A percentile compares a stretch with the other conserved stretches of the same genome.
Evolutionary conservation across 805 yeast species (phyloP).

Genomic region (Lipomyces sp.): DNA sequence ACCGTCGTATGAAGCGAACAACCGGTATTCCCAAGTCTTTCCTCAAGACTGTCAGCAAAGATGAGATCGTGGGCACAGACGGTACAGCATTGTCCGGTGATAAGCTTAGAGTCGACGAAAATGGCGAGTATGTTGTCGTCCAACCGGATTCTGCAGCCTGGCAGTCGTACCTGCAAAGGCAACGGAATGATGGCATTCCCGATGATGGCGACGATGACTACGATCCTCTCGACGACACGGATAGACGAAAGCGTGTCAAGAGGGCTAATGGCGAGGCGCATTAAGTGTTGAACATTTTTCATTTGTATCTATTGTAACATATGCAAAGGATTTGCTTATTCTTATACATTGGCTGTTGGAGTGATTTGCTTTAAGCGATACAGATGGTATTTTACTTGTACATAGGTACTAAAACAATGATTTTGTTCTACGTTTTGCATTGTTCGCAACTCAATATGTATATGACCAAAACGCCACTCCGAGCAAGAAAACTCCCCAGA

Average conservation of each 20-base stretch:
- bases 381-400: not conserved
- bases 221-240: conserved; percentile 12
- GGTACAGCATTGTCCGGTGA: conserved; percentile 39
- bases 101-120: conserved; percentile 79
- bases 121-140: conserved; percentile 95
- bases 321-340: not conserved
- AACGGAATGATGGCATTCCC: conserved; percentile 10
- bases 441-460: too few species aligned
- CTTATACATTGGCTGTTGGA: not conserved
- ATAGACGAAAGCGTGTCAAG: conserved; percentile 5
- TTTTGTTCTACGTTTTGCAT: too few species aligned
- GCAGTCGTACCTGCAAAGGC: conserved; percentile 35
- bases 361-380: not conserved
- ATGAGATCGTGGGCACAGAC: conserved; percentile 51
- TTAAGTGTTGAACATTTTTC: not conserved
- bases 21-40: conserved; percentile 97
- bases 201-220: conserved; percentile 21
- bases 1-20: conserved; percentile 84
- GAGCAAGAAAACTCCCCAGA: too few species aligned
- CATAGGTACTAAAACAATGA: not conserved
- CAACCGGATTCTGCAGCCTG: conserved; percentile 71
- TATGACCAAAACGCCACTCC: too few species aligned
- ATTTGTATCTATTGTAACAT: not conserved
- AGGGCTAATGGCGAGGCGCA: not conserved
- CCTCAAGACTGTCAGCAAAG: conserved; percentile 82